Base-by-base conservation (phyloP, 2,329 filamentous ascomycete species). In the Aspergillus japonicus region DNA sequence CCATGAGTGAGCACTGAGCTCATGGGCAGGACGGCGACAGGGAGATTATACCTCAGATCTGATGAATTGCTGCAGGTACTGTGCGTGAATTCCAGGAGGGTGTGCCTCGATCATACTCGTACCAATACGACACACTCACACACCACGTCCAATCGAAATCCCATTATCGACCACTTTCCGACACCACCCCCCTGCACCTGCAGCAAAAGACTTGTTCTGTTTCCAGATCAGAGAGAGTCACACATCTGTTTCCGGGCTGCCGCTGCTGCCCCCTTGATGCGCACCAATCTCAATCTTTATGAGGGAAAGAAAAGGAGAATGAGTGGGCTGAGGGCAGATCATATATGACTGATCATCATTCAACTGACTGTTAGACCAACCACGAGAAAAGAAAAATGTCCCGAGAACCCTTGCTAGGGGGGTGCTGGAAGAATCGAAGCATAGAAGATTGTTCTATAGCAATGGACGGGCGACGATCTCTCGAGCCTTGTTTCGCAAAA, bases 21-120 rank as follows among this genome's bases (percentile, higher is more conserved):
- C 12, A 12, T 8, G 23, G 31, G 39, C 21, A 42, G 11, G 11
- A 11, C 5, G 5, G 47, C 10, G 47, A 26, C 19, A 7, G 19
- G n/a, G 23, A 23, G 4, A 8, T 12, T 49, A 8, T 26, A 23
- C 47, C 11, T 24, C 19, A 3, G 24, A 23, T 14, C 7, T 49
- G 16, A 16, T 24, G 26, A 55, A 48, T 47, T 10, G 42, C 60
- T 62, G 60, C 60, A 62, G 60, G 60, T 59, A 62, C 60, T 29
- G 52, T 47, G 23, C 19, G 23, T 47, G 26, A 33, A 48, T 16
- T 7, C 8, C 5, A 44, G 39, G 6, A 19, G 6, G n/a, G 14
- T 16, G 10, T 19, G 39, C 39, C n/a, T 44, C 39, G 39, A 44
- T 44, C 39, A 16, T 19, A 16, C 39, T 16, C 33, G 16, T 7